Base-by-base conservation (phyloP, 139 green algal species). In the Micromonas commoda region DNA sequence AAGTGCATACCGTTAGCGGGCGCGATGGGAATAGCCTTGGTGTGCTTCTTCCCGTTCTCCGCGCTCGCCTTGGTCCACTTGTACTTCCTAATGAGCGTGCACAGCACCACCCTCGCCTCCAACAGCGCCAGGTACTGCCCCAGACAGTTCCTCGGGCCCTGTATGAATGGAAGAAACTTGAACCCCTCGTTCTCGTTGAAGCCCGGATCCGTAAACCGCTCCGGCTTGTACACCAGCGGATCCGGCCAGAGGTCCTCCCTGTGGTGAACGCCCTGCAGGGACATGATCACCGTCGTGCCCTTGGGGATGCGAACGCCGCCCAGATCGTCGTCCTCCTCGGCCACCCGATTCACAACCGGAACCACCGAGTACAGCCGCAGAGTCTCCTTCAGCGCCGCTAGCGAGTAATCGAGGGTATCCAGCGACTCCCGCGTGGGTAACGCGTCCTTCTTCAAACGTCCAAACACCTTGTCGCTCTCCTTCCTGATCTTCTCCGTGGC, bases 161-260 rank as follows among this genome's bases (percentile, higher is more conserved):
- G 90, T 71, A 96, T 96, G 87, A 98, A 98, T 31, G 93, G 93
- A 73, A 98, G 60, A 80, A 96, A 98, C 73, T 33, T 86, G 51
- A 87, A 82, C 28, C 89, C 81, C 71, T 95, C 94, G 2, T 86
- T 24, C 65, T 97, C 92, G 76, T 92, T 96, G 84, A 96, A 91
- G 21, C 87, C 91, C 19, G 83, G 87, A 0, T 89, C 89, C 84
- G 96, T 81, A 86, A 96, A 98, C 32, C 93, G 88, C 65, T 93
- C 86, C 9, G 93, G 93, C 0, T 77, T 65, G 86, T 92, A 98
- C 1, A 31, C 64, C 24, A 84, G 35, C n/a, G 92, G 90, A 9
- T 92, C 65, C 73, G 90, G 71, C 86, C 93, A 98, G 54, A 89
- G 61, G 6, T 80, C 73, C 63, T 64, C 60, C 21, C 45, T 20